Conservation (phyloP, 345 rosid species). For the Brassica rapa region DNA sequence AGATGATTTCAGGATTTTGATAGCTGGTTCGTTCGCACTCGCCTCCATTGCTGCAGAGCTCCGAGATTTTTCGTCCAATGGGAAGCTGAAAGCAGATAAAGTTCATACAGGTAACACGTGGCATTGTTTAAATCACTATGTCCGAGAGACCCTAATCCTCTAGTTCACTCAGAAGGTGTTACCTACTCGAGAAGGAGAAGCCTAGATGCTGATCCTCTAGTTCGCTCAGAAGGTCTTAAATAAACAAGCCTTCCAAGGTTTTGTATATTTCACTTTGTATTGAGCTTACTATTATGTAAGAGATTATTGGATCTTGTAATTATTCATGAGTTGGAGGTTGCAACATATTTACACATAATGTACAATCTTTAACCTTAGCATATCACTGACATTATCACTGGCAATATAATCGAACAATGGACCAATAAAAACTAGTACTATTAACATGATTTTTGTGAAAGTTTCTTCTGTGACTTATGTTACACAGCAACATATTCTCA, state of each 20-base stretch:
- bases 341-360: neutral
- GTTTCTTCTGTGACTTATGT: no score
- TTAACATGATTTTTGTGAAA: no score
- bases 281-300: neutral
- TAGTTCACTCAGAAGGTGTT: neutral
- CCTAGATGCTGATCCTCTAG: neutral
- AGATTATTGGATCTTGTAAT: neutral
- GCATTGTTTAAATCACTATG: constrained; percentile 15
- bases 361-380: neutral
- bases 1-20: constrained; percentile 26
- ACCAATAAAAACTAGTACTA: no score
- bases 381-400: neutral
- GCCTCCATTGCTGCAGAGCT: constrained; percentile 37
- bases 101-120: constrained; percentile 22
- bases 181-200: neutral
- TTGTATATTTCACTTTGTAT: constrained; percentile 15
- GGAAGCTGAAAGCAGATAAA: constrained; percentile 38
- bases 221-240: neutral
- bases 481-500: neutral
- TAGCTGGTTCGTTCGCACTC: constrained; percentile 34
- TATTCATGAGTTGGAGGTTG: neutral
- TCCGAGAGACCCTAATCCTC: neutral
- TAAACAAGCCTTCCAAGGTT: neutral
- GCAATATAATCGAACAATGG: no score
- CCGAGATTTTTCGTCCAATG: constrained; percentile 8